Conservation (phyloP, 1,284 basidiomycete species). For the Caloboletus inedulis region DNA sequence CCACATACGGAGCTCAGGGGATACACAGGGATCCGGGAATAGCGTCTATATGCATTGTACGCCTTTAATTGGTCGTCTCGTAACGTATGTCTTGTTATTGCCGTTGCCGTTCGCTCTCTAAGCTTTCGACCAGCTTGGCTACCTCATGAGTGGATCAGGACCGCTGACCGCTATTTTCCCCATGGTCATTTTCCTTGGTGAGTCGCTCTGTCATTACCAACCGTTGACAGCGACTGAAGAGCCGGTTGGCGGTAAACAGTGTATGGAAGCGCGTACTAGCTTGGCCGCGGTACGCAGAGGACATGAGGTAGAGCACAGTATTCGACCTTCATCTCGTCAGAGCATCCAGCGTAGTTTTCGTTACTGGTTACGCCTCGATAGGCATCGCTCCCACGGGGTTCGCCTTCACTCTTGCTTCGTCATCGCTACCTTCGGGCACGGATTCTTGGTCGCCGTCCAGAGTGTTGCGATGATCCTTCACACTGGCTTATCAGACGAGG, state of each 20-base stretch:
- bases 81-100: background rate
- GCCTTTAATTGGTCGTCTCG: constrained; percentile 2
- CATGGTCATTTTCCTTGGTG: background rate
- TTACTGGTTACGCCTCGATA: constrained; percentile 2
- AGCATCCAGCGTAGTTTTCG: background rate
- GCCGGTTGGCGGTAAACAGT: background rate
- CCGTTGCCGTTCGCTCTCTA: background rate
- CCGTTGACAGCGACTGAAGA: background rate
- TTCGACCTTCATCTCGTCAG: constrained; percentile 2
- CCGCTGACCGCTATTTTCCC: constrained; percentile 3
- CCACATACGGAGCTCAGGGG: background rate
- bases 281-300: background rate
- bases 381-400: background rate
- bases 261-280: background rate
- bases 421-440: background rate
- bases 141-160: constrained; percentile 5
- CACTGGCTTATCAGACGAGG: background rate
- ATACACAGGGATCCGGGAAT: background rate
- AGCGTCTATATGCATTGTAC: constrained; percentile 6
- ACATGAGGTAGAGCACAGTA: background rate
- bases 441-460: constrained; percentile 1
- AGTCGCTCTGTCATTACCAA: background rate
- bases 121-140: constrained; percentile 1
- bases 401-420: constrained; percentile 1
- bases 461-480: constrained; percentile 6